Percentiles rank a stretch among this genome's conserved stretches.
Conservation (phyloP, 176 grass and related monocot species). For the Triticum dicoccoides region DNA sequence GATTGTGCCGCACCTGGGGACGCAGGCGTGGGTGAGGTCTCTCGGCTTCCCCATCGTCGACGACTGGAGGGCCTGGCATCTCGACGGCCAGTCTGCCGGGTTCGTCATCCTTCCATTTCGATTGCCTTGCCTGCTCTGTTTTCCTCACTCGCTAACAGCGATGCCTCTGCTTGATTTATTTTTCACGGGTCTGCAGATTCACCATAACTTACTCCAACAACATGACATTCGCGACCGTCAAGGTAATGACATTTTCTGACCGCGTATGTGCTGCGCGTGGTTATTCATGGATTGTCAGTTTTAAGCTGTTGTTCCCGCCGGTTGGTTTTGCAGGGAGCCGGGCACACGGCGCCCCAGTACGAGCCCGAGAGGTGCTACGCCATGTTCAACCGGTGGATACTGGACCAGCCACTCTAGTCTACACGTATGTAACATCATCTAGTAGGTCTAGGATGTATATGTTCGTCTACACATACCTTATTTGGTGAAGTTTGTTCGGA, state of each 20-base stretch:
- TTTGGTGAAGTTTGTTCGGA: no score
- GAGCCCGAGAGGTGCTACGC: conserved; percentile 35
- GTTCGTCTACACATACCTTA: no score
- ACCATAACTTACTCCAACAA: conserved; percentile 44
- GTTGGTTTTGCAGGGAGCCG: conserved; percentile 14
- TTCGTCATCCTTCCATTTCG: not conserved
- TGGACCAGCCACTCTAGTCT: not conserved
- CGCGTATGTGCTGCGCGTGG: not conserved
- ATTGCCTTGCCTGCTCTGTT: not conserved
- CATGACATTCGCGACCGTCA: conserved; percentile 47
- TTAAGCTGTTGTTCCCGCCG: not conserved
- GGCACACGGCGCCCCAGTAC: conserved; percentile 30
- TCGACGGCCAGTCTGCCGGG: conserved; percentile 47
- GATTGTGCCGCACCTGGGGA: conserved; percentile 42
- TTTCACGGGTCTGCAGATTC: conserved; percentile 10
- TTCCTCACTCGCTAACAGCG: not conserved
- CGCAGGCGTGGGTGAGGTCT: conserved; percentile 48
- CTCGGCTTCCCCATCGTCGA: conserved; percentile 41
- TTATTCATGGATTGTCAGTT: not conserved
- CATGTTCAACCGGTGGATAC: conserved; percentile 41
- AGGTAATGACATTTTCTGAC: not conserved
- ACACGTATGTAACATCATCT: no score
- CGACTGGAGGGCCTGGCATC: conserved; percentile 56
- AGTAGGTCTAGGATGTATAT: no score
- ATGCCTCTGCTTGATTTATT: not conserved